These are phyloP conservation scores for Yarrowia osloensis DNA, from an alignment of 805 yeast species.

Conservation along the genomic window DNA sequence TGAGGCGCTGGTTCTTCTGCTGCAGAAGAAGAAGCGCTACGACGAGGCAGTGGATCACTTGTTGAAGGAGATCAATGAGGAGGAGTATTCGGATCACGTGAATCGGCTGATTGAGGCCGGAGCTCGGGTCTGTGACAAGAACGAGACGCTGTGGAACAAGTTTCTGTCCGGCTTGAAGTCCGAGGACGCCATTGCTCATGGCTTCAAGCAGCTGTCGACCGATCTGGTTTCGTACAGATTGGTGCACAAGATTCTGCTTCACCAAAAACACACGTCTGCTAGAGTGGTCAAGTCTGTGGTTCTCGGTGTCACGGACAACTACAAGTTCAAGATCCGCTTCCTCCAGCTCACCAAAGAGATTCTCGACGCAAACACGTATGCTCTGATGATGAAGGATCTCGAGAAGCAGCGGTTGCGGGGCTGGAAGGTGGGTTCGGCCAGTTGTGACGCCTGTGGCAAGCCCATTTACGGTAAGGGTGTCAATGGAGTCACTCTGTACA, in stretches of 20 bases:
- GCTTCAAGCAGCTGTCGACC: conserved; percentile 12
- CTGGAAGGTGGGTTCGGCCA: conserved; percentile 58
- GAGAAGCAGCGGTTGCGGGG: conserved; percentile 54
- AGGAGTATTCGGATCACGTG: not conserved
- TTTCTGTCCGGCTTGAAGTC: conserved; percentile 1
- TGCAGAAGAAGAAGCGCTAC: conserved; percentile 9
- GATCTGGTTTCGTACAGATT: not conserved
- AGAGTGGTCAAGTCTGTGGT: conserved; percentile 59
- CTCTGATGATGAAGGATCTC: conserved; percentile 48
- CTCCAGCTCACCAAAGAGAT: conserved; percentile 53
- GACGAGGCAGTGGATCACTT: not conserved
- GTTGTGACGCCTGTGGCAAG: conserved; percentile 78
- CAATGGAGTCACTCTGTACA: conserved; percentile 50
- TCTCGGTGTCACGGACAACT: conserved; percentile 61
- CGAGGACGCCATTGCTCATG: conserved; percentile 1
- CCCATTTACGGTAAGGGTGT: conserved; percentile 69
- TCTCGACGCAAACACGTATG: conserved; percentile 57
- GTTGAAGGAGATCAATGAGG: not conserved
- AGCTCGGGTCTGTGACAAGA: not conserved
- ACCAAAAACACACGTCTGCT: conserved; percentile 48
- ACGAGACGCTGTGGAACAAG: conserved; percentile 20
- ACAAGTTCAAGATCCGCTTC: conserved; percentile 56
- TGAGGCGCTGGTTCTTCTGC: not conserved
- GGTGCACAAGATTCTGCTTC: conserved; percentile 9
- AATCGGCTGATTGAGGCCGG: conserved; percentile 2